A percentile compares a stretch with the other conserved stretches of the same genome.
These are phyloP conservation scores for Neocucurbitaria cava DNA, from an alignment of 2,329 filamentous ascomycete species.

Conservation along the genomic window DNA sequence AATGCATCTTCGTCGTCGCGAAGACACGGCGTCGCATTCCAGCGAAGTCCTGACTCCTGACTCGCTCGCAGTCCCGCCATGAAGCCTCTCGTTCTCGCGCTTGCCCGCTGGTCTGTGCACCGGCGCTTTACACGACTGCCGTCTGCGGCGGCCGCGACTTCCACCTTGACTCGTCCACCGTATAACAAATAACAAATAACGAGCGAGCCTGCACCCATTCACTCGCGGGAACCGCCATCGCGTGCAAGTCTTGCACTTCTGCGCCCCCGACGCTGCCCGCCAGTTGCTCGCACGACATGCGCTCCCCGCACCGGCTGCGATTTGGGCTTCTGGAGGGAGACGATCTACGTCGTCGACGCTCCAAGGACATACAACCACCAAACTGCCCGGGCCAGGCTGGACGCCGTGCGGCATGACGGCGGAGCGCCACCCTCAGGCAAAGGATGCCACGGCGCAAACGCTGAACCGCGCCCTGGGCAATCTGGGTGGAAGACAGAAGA, in stretches of 20 bases:
- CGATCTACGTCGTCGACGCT: background rate
- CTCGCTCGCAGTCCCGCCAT: background rate
- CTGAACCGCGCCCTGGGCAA: slow-evolving; percentile 40
- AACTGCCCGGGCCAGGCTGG: background rate
- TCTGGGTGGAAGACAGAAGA: slow-evolving; percentile 38
- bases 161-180: background rate
- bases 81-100: too few relatives aligned
- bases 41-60: background rate
- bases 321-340: slow-evolving; percentile 14
- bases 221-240: background rate
- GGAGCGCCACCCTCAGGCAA: slow-evolving; percentile 5
- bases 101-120: too few relatives aligned
- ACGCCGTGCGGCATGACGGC: slow-evolving; percentile 14
- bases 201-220: background rate
- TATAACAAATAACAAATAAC: too few relatives aligned
- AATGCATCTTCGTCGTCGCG: background rate
- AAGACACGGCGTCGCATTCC: background rate
- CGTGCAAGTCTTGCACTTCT: background rate
- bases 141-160: background rate
- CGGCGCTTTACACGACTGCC: background rate
- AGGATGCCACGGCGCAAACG: slow-evolving; percentile 23
- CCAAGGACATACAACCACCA: background rate
- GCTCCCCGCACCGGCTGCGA: slow-evolving; percentile 19
- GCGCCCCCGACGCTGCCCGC: background rate
- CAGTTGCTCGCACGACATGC: slow-evolving; percentile 19